Percentiles rank a stretch among this genome's conserved stretches.
Conservation (phyloP, 768 basidiomycete genomes). For the Auriscalpium orientale region DNA sequence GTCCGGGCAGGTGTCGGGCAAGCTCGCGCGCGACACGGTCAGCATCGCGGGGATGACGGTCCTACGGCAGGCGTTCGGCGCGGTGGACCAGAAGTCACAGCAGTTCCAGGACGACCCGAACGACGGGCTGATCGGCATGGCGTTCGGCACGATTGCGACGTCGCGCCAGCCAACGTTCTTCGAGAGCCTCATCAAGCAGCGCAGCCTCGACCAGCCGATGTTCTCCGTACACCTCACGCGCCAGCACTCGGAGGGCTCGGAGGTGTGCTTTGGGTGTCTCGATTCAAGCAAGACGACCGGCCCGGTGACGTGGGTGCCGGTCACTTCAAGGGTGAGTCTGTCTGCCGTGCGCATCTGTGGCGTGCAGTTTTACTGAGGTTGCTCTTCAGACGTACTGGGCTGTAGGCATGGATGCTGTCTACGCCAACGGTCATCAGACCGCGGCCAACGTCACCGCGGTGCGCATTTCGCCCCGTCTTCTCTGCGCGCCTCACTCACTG, state of each 20-base stretch:
- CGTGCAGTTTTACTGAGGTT: neutral
- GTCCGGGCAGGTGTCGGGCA: constrained; percentile 43
- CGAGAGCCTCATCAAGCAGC: constrained; percentile 46
- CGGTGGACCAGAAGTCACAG: constrained; percentile 35
- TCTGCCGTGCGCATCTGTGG: neutral
- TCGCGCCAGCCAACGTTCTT: constrained; percentile 47
- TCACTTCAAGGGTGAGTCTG: constrained; percentile 26
- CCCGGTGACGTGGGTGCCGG: constrained; percentile 29
- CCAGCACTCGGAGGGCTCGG: constrained; percentile 33
- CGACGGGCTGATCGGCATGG: constrained; percentile 54
- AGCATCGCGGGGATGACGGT: constrained; percentile 38
- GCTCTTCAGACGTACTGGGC: constrained; percentile 52
- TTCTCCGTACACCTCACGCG: constrained; percentile 58
- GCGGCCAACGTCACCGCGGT: constrained; percentile 31
- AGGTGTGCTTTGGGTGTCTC: constrained; percentile 41
- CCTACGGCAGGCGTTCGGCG: constrained; percentile 47
- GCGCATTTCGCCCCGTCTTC: constrained; percentile 12
- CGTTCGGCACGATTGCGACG: constrained; percentile 48
- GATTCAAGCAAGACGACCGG: constrained; percentile 31
- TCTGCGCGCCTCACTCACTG: neutral
- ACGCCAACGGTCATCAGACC: constrained; percentile 22
- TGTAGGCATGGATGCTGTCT: constrained; percentile 39
- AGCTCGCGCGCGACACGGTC: constrained; percentile 43
- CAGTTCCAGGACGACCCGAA: constrained; percentile 47
- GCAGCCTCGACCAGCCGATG: constrained; percentile 34